Evolutionary conservation across 331 rosid genomes (phyloP).

Genomic region (Erythrophleum ivorense): DNA sequence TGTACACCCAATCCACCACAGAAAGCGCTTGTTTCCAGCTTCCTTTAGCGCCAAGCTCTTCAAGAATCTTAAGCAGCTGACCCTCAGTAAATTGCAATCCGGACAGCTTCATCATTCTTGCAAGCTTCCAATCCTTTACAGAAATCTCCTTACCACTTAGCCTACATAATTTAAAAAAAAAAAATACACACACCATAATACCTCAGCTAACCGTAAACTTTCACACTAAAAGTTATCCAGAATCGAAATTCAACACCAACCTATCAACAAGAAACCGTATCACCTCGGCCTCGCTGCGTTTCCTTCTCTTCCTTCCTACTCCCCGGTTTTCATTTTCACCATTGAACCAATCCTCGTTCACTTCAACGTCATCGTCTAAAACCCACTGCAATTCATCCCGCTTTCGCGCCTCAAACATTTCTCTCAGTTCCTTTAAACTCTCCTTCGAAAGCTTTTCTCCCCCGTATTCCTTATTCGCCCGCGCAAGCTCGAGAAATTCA

Average conservation of each 20-base stretch:
- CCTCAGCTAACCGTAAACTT: background rate
- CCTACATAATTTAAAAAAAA: constrained; percentile 59
- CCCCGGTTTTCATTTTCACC: constrained; percentile 43
- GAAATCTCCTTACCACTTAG: constrained; percentile 66
- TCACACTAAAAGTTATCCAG: background rate
- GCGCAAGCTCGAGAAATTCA: constrained; percentile 56
- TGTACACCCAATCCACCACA: constrained; percentile 82
- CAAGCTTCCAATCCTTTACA: constrained; percentile 79
- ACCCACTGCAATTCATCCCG: constrained; percentile 71
- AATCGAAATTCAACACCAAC: constrained; percentile 51
- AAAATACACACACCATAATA: background rate
- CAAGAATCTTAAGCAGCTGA: constrained; percentile 74
- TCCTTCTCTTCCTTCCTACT: constrained; percentile 46
- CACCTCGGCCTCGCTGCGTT: constrained; percentile 69
- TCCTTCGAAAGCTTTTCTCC: constrained; percentile 71
- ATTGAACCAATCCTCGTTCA: constrained; percentile 55
- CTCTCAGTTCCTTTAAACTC: constrained; percentile 65
- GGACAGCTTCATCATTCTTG: constrained; percentile 84
- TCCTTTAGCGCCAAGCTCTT: constrained; percentile 61
- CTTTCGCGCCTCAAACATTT: constrained; percentile 68
- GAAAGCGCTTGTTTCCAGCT: constrained; percentile 86
- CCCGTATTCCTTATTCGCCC: constrained; percentile 36
- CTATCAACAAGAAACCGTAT: constrained; percentile 83
- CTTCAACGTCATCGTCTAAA: constrained; percentile 73
- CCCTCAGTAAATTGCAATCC: constrained; percentile 81